Evolutionary conservation across 352 stramenopile species (phyloP), one percentile per base, ranked within the genome.

Genomic region (Globisporangium abappressorium): DNA sequence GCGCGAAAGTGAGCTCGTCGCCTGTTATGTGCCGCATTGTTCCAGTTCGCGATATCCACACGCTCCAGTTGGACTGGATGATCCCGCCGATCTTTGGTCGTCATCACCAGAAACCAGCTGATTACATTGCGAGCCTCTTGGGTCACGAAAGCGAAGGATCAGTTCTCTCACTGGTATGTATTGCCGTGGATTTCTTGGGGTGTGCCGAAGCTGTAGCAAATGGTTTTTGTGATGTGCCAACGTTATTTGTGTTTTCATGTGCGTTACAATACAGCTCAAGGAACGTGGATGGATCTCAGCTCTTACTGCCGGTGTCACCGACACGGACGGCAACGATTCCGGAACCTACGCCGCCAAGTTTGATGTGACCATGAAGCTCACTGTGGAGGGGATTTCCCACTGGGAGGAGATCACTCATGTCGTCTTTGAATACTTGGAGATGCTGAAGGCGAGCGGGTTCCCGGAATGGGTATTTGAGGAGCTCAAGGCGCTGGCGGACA

Each of bases 81-180:
- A 76, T 96, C 34, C 84, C 89, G 14, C 72, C 87, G 0, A 72
- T 93, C 36, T 75, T 92, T 67, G 86, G 87, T 6, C 64, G 77
- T 12, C 80, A 95, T 72, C 78, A 82, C 28, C 80, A 92, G 38
- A 94, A 94, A 26, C 89, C 89, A 1, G 77, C 85, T 22, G 85
- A 94, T 57, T 94, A 94, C 47, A 77, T 96, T 24, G 85, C 84
- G 53, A 88, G 80, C 65, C 81, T 96, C 3, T 67, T 95, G 5
- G 89, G 89, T 2, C 82, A 96, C 64, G 89, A 96, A 74, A 90
- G 84, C 54, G 81, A 93, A 79, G 89, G 89, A 18, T 94, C 85
- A 1, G 74, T 96, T 26, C 68, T 96, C 20, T 93, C 84, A 36
- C 73, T 91, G 71, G 85, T 95, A 77, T 36, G 54, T n/a, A n/a